phyloP scores from a whole-genome alignment of 371 early-diverging fungal genomes.

The Syncephalis plumigaleata region DNA sequence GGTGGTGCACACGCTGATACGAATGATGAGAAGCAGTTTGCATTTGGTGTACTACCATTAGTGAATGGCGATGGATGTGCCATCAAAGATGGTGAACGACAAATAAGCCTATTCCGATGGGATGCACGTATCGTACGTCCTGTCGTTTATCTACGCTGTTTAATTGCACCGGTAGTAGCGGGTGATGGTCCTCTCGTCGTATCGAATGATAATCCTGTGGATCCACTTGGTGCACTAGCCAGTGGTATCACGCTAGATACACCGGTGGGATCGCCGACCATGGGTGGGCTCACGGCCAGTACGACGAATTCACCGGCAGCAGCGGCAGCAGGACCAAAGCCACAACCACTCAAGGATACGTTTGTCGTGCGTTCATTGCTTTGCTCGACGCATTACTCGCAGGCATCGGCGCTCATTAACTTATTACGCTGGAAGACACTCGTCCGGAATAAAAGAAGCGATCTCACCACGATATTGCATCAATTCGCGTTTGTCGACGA shows the following conservation, averaged over 20 bases:
- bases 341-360: constrained; percentile 25
- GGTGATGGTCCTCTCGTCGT: constrained; percentile 6
- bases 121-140: constrained; percentile 8
- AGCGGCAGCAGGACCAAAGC: constrained; percentile 13
- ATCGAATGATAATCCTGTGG: neutral
- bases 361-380: constrained; percentile 29
- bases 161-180: constrained; percentile 8
- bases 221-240: neutral
- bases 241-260: constrained; percentile 1
- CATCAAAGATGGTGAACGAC: no score
- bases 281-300: no score
- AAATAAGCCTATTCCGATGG: no score
- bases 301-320: constrained; percentile 2
- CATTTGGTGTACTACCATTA: no score
- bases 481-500: constrained; percentile 47
- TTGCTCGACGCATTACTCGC: constrained; percentile 47
- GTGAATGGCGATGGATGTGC: no score
- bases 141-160: constrained; percentile 21
- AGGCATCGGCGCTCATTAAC: constrained; percentile 38
- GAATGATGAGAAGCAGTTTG: no score
- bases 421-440: constrained; percentile 38
- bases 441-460: constrained; percentile 7
- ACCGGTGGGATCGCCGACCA: neutral
- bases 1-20: no score
- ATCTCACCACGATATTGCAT: constrained; percentile 28